Evolutionary conservation across 2,329 filamentous ascomycete species (phyloP), one percentile per base, ranked within the genome.

Genomic region (Periconia macrospinosa): DNA sequence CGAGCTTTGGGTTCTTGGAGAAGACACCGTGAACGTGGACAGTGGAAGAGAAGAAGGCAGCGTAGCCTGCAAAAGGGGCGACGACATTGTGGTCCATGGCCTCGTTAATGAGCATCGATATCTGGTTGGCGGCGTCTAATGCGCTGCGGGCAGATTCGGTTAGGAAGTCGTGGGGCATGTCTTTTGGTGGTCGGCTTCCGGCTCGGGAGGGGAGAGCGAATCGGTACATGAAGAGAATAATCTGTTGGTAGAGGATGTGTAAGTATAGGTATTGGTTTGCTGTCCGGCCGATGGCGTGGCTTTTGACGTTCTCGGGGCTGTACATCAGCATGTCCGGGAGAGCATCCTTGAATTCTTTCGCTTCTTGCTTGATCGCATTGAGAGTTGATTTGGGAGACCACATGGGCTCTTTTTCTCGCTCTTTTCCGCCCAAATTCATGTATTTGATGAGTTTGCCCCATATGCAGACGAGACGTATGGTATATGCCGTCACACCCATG

Each of bases 21-120:
- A 96, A 95, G 3, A 95, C 91, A 6, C 91, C 91, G 63, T 92
- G 89, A 19, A 97, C 90, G 67, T 97, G 94, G n/a, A 97, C 90
- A 0, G 91, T 96, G 49, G 91, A 94, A 1, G 93, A 92, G 19
- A 92, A 86, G 70, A 97, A 97, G 1, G 93, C 92, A 64, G 91
- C 95, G 72, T 97, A 99, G 1, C 94, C 93, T 1, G 92, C 90
- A 71, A 97, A 97, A 0, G 94, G 94, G 0, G 92, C 93, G 0
- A 92, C 88, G 8, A 97, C 84, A 55, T 89, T 86, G 69, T 93
- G 87, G 13, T 89, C 84, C 65, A 92, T 88, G 2, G 89, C 86
- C 60, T 95, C 91, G 60, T 88, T 87, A 47, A 97, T 84, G 44
- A 97, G 79, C 30, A 88, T 84, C 0, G 93, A 97, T 50, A 97